These are phyloP conservation scores for Penicillium sp. DNA, from an alignment of 2,329 filamentous ascomycete species.

Conservation along the genomic window DNA sequence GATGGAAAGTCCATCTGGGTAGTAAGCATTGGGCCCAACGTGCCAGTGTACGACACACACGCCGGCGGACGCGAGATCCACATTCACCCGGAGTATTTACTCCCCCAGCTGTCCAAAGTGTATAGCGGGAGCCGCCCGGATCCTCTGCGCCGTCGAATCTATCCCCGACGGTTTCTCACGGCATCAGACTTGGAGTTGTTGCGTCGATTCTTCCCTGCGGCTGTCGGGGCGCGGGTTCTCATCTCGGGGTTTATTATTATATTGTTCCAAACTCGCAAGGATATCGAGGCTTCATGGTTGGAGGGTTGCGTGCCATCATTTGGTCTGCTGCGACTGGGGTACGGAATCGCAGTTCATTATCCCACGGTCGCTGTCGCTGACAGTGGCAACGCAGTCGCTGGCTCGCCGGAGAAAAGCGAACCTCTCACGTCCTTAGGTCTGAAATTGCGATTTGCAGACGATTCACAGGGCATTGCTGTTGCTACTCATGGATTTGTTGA, in stretches of 20 bases:
- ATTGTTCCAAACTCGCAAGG: slow-evolving; percentile 16
- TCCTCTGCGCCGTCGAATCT: slow-evolving; percentile 14
- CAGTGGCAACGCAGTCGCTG: slow-evolving; percentile 16
- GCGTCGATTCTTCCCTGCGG: slow-evolving; percentile 22
- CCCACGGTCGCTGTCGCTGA: slow-evolving; percentile 9
- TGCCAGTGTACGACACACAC: slow-evolving; percentile 21
- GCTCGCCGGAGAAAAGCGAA: slow-evolving; percentile 6
- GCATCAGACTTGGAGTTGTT: slow-evolving; percentile 13
- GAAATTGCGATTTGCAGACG: slow-evolving; percentile 22
- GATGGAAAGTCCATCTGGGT: slow-evolving; percentile 19
- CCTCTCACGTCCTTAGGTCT: slow-evolving; percentile 18
- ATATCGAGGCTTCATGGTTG: slow-evolving; percentile 22
- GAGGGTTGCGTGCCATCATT: slow-evolving; percentile 22
- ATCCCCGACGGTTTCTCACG: slow-evolving; percentile 21
- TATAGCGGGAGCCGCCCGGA: slow-evolving; percentile 16
- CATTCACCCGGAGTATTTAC: slow-evolving; percentile 19
- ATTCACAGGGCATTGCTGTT: slow-evolving; percentile 18
- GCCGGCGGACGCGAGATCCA: slow-evolving; percentile 24
- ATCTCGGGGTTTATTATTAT: slow-evolving; percentile 24
- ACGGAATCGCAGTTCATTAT: slow-evolving; percentile 20
- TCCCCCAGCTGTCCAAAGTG: slow-evolving; percentile 14
- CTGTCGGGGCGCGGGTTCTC: slow-evolving; percentile 21
- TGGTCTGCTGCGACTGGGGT: slow-evolving; percentile 21
- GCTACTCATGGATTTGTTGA: slow-evolving; percentile 25
- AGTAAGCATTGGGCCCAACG: slow-evolving; percentile 12